Evolutionary conservation across 148 eudicot genomes (phyloP).

Genomic region (Heliosperma pusillum): DNA sequence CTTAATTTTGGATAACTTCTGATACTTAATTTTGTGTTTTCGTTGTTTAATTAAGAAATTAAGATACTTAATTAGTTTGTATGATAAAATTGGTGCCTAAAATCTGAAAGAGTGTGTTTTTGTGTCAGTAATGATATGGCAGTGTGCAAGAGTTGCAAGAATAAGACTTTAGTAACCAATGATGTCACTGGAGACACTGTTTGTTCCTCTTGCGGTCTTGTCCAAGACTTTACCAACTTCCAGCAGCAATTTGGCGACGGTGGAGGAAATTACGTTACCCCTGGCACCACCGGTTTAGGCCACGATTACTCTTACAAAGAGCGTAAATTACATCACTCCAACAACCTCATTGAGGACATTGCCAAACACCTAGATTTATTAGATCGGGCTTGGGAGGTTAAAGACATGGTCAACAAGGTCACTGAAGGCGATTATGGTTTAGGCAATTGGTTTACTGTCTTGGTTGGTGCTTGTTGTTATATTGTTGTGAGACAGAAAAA

Average conservation of each 20-base stretch:
- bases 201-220: conserved; percentile 55
- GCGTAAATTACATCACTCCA: conserved; percentile 41
- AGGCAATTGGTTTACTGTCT: conserved; percentile 63
- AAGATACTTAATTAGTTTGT: too few species aligned
- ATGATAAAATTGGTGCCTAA: too few species aligned
- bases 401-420: conserved; percentile 38
- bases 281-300: conserved; percentile 55
- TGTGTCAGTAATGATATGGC: conserved; percentile 13
- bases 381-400: conserved; percentile 39
- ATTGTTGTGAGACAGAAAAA: conserved; percentile 52
- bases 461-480: conserved; percentile 73
- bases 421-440: conserved; percentile 62
- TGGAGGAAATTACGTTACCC: conserved; percentile 46
- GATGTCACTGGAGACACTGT: conserved; percentile 30
- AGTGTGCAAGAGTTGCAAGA: conserved; percentile 45
- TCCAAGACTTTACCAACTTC: conserved; percentile 49
- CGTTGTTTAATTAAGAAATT: too few species aligned
- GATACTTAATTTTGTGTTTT: too few species aligned
- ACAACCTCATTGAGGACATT: conserved; percentile 34
- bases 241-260: conserved; percentile 41
- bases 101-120: background rate
- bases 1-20: too few species aligned
- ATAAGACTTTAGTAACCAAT: conserved; percentile 31
- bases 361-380: conserved; percentile 29
- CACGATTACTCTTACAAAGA: conserved; percentile 38